Base-by-base conservation (phyloP, 2,329 filamentous ascomycete species). In the Aspergillus arachidicola region DNA sequence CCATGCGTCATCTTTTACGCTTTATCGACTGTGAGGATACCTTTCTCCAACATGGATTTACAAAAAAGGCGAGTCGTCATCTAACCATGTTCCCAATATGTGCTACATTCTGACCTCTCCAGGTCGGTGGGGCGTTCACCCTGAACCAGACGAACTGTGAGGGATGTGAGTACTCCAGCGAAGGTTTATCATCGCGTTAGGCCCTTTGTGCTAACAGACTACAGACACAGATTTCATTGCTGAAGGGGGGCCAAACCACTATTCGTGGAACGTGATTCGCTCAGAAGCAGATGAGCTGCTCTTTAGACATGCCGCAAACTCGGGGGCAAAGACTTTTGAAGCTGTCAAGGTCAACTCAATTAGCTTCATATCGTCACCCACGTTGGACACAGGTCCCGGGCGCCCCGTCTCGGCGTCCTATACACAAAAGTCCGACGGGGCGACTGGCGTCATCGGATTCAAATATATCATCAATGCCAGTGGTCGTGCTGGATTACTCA, bases 401-500 rank as follows among this genome's bases (percentile, higher is more conserved):
- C 23, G 53, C 9, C 61, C 58, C 1, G 58, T 63, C 5, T 60
- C 61, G 9, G 61, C 61, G 6, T 51, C 30, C 0, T 63, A 54
- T 45, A 54, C 26, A 19, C 30, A 41, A 32, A 63, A 63, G 41
- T 32, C 30, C 3, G 61, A 63, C 19, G 58, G 53, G 5, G 16
- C n/a, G 6, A 36, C 53, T 1, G 58, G 61, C 7, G 53, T 46
- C 9, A 58, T 63, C 30, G 7, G 19, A 1, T 83, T 84, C 59
- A 71, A 84, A 11, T 84, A 84, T 61, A 46, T 85, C 23, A 69
- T 85, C 1, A 82, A 85, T 68, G 83, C 82, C 0, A 80, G 74
- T 57, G 83, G 83, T 2, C 74, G 83, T 11, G 63, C 63, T 0
- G 82, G 82, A 6, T 58, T 85, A 2, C 32, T 84, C 16, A 78